Evolutionary conservation across 495 filamentous ascomycete species (phyloP).

Genomic region (Talaromyces nanjingensis): DNA sequence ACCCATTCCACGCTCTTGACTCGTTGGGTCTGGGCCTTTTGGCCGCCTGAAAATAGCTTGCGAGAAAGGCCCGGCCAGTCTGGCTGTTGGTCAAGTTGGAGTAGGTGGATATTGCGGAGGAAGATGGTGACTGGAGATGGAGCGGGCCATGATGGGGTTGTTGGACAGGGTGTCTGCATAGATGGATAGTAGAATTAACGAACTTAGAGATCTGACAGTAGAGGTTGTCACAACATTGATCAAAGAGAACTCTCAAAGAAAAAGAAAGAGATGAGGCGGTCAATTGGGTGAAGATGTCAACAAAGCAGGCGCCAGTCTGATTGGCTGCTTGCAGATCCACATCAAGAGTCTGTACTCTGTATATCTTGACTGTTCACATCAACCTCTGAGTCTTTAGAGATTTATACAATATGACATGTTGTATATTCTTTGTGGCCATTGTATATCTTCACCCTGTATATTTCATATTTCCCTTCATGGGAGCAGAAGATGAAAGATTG

Average conservation of each 20-base stretch:
- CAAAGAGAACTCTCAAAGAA: background rate
- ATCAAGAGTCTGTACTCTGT: background rate
- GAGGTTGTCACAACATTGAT: background rate
- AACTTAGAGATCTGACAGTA: background rate
- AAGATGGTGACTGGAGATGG: slow-evolving; percentile 60
- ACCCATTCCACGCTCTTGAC: slow-evolving; percentile 78
- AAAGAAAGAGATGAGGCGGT: background rate
- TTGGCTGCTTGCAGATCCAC: background rate
- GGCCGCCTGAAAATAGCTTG: slow-evolving; percentile 57
- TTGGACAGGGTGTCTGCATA: slow-evolving; percentile 6
- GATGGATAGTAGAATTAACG: background rate
- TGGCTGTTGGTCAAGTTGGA: slow-evolving; percentile 64
- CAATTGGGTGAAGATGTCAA: slow-evolving; percentile 1
- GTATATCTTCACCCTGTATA: background rate
- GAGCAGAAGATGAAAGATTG: background rate
- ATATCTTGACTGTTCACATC: background rate
- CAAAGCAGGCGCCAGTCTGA: background rate
- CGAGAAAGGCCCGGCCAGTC: slow-evolving; percentile 72
- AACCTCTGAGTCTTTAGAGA: background rate
- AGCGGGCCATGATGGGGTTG: slow-evolving; percentile 21
- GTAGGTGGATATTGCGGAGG: slow-evolving; percentile 69
- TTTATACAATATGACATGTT: background rate
- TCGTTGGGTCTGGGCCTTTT: slow-evolving; percentile 69
- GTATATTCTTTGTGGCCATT: background rate
- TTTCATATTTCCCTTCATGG: background rate